Conservation (phyloP, 176 grass and related monocot genomes). For the Tuctoria greenei region DNA sequence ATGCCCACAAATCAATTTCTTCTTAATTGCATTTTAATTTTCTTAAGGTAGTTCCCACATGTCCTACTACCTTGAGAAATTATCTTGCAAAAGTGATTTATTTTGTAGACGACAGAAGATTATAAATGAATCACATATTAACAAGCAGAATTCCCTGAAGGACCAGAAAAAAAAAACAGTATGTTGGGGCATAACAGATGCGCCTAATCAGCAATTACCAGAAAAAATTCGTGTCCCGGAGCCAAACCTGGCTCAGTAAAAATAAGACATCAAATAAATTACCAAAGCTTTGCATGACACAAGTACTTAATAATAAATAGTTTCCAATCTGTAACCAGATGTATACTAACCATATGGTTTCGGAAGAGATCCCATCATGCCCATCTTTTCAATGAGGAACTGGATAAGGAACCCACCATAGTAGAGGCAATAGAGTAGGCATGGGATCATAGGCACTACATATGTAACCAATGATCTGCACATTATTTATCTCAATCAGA, state of each 20-base stretch:
- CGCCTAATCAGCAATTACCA: not conserved
- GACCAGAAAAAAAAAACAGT: not conserved
- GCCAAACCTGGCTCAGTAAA: not conserved
- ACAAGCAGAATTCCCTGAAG: not conserved
- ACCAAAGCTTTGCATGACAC: constrained; percentile 17
- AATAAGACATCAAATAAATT: constrained; percentile 17
- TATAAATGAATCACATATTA: not conserved
- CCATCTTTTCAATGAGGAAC: constrained; percentile 96
- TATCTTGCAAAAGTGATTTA: not conserved
- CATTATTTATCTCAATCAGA: constrained; percentile 40
- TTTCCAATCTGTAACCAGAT: constrained; percentile 28
- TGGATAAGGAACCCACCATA: constrained; percentile 91
- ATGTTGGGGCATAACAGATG: not conserved
- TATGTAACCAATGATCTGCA: constrained; percentile 70
- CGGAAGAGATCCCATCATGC: constrained; percentile 98
- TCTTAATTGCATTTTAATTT: not conserved
- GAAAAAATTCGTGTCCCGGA: not conserved
- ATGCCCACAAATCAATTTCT: not conserved
- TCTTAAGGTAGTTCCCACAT: not conserved
- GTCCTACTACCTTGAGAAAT: not conserved
- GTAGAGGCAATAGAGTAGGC: constrained; percentile 71
- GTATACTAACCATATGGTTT: constrained; percentile 80
- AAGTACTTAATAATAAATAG: not conserved
- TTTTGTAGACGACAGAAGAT: not conserved
- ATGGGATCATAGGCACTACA: constrained; percentile 74